Conservation (phyloP, 1,139 yeast species). For the Suzukiozyma palmioleophila region DNA sequence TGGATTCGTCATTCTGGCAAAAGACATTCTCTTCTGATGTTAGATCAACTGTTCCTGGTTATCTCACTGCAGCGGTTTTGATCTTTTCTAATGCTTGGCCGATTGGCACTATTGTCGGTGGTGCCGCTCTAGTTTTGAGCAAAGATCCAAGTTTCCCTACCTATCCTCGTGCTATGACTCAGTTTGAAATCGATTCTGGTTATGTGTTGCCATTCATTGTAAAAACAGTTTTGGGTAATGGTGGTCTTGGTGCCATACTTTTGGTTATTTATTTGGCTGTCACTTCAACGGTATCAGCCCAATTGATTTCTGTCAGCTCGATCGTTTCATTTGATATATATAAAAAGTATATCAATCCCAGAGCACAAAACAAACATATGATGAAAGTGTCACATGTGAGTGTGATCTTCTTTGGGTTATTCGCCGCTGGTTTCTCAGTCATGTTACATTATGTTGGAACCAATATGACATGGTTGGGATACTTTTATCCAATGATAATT, state of each 20-base stretch:
- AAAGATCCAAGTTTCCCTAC: constrained; percentile 23
- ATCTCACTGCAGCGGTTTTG: constrained; percentile 27
- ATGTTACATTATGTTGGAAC: constrained; percentile 30
- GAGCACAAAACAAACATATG: constrained; percentile 22
- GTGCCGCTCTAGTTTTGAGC: constrained; percentile 23
- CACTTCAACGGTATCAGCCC: constrained; percentile 29
- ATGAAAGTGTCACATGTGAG: constrained; percentile 25
- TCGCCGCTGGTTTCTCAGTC: constrained; percentile 25
- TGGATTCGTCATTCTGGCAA: constrained; percentile 32
- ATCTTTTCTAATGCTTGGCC: constrained; percentile 33
- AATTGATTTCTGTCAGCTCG: constrained; percentile 28
- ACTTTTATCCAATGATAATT: constrained; percentile 30
- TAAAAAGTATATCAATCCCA: constrained; percentile 23
- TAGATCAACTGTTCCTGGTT: constrained; percentile 34
- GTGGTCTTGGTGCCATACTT: constrained; percentile 26
- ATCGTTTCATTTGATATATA: constrained; percentile 28
- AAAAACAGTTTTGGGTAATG: constrained; percentile 24
- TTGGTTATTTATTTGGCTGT: constrained; percentile 27
- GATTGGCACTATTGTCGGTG: constrained; percentile 25
- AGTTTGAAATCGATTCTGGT: constrained; percentile 23
- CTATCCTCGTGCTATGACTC: constrained; percentile 24
- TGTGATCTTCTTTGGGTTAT: constrained; percentile 25
- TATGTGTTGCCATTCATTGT: constrained; percentile 25
- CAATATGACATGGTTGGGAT: constrained; percentile 32
- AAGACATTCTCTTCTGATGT: constrained; percentile 31